Evolutionary conservation across 352 stramenopile species (phyloP), one percentile per base, ranked within the genome.

Genomic region (Pythium phragmiticola): DNA sequence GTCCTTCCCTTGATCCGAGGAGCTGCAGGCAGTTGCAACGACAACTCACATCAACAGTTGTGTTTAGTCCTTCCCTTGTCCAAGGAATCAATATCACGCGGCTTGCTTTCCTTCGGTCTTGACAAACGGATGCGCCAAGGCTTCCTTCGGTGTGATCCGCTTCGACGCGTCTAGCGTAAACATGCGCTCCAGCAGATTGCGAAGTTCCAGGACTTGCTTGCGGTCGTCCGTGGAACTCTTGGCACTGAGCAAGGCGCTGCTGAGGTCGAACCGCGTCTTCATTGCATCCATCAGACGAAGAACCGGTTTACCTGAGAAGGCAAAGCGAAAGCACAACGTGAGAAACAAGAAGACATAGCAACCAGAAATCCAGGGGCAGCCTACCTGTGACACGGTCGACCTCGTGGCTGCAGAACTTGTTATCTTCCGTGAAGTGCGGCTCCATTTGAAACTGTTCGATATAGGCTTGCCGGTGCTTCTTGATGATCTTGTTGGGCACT

Each of bases 361-460:
- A 26, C 43, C 16, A 62, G 17, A 0, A 34, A 34, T 30, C 26
- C 26, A 33, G 12, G 46, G 9, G 21, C 19, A 52, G 19, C 57
- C 19, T 65, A 95, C 87, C 85, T 17, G 87, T 92, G 39, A 95
- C 82, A 23, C 80, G 83, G 50, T 95, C 87, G 21, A 78, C 73
- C 65, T 95, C 87, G 17, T 82, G 87, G 56, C 85, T 94, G 54
- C 82, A 88, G 43, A 94, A 95, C 56, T 90, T 92, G 49, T 90
- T 73, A 47, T 92, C 84, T 74, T 93, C 87, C 0, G 84, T 91
- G 69, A 95, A 95, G 46, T 95, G 87, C 17, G 87, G 87, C 57
- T 95, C 87, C 78, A 89, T 93, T 57, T 85, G 70, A 47, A 95
- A 87, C 60, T 90, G 82, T 16, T 94, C 87, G 11, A 93, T 73